These are phyloP conservation scores for Podosphaera leucotricha DNA, from an alignment of 2,329 filamentous ascomycete species.

Conservation along the genomic window DNA sequence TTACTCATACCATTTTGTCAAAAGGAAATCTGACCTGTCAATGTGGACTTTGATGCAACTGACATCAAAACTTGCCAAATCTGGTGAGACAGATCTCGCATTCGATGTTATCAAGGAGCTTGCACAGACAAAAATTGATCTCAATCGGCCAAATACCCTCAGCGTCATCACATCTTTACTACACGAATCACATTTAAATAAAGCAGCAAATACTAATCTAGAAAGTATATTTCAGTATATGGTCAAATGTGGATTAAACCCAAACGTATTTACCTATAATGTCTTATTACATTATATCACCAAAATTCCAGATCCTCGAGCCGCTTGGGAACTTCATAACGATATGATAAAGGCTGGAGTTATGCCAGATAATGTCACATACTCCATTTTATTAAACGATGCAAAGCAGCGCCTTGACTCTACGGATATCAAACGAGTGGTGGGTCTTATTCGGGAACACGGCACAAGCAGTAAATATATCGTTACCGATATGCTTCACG, in stretches of 20 bases:
- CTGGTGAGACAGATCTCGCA: slow-evolving; percentile 15
- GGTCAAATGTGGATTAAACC: slow-evolving; percentile 33
- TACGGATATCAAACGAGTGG: slow-evolving; percentile 28
- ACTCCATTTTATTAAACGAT: slow-evolving; percentile 45
- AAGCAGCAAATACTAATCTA: slow-evolving; percentile 22
- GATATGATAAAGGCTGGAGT: slow-evolving; percentile 35
- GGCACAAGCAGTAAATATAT: slow-evolving; percentile 24
- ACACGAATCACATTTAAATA: slow-evolving; percentile 16
- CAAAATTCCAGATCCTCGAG: slow-evolving; percentile 33
- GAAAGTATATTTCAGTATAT: slow-evolving; percentile 31
- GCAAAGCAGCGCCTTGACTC: slow-evolving; percentile 26
- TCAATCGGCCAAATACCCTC: slow-evolving; percentile 23
- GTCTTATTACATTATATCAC: slow-evolving; percentile 50
- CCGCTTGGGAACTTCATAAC: slow-evolving; percentile 41
- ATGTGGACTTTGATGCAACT: slow-evolving; percentile 11
- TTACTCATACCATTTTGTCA: slow-evolving; percentile 6
- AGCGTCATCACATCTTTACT: slow-evolving; percentile 37
- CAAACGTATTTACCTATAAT: slow-evolving; percentile 40
- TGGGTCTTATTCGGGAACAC: slow-evolving; percentile 26
- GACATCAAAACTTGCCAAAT: slow-evolving; percentile 18
- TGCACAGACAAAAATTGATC: slow-evolving; percentile 17
- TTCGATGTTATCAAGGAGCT: slow-evolving; percentile 22
- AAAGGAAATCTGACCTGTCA: slow-evolving; percentile 3
- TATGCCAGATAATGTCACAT: slow-evolving; percentile 40
- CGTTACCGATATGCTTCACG: slow-evolving; percentile 28